Evolutionary conservation across 139 green algal species (phyloP).

Genomic region (Chlamydomonas incerta): DNA sequence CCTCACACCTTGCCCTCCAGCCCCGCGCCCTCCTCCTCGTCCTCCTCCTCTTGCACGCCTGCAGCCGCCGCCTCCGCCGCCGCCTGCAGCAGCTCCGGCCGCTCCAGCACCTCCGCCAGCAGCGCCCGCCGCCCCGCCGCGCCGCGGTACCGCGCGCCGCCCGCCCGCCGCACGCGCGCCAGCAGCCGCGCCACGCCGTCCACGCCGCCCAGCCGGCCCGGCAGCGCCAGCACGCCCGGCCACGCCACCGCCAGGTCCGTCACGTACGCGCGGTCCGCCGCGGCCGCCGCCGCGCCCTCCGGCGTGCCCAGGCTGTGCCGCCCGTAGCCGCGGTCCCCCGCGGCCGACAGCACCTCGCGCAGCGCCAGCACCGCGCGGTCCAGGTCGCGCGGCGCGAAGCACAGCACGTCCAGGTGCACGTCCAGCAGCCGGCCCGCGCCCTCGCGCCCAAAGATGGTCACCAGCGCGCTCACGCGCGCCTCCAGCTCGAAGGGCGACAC

Average conservation of each 20-base stretch:
- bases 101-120: slow-evolving; percentile 11
- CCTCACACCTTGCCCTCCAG: background rate
- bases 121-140: background rate
- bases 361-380: slow-evolving; percentile 4
- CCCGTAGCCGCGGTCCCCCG: background rate
- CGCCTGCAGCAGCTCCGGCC: slow-evolving; percentile 16
- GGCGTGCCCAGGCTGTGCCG: slow-evolving; percentile 7
- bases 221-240: slow-evolving; percentile 21
- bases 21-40: background rate
- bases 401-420: slow-evolving; percentile 8
- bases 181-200: slow-evolving; percentile 1
- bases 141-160: background rate
- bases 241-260: slow-evolving; percentile 30
- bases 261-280: slow-evolving; percentile 24
- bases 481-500: slow-evolving; percentile 13
- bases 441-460: slow-evolving; percentile 19
- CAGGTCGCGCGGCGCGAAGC: background rate
- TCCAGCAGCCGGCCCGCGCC: slow-evolving; percentile 7
- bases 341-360: background rate
- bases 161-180: background rate
- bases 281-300: slow-evolving; percentile 15
- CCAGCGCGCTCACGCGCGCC: background rate
- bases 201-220: background rate
- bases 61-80: background rate
- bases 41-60: background rate